phyloP scores from a whole-genome alignment of 192 early-diverging fungal species.

The Backusella liffmaniae region DNA sequence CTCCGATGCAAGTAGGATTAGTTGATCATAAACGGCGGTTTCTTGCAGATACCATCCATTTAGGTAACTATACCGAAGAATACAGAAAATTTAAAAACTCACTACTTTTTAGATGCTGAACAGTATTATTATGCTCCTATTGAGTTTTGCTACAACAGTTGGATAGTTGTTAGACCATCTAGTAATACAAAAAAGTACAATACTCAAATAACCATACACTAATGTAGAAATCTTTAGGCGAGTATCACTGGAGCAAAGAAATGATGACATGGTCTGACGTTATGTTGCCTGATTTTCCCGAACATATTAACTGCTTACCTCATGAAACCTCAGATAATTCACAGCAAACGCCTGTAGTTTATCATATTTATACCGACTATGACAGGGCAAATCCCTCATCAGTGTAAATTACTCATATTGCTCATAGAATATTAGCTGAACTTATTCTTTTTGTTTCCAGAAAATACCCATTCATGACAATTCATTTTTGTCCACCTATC shows the following conservation, averaged over 20 bases:
- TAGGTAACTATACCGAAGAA: neutral
- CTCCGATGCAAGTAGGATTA: conserved; percentile 60
- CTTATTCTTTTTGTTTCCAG: neutral
- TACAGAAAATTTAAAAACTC: too few relatives aligned
- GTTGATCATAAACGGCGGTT: conserved; percentile 35
- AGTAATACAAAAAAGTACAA: neutral
- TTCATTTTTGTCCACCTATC: conserved; percentile 55
- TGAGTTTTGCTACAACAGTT: conserved; percentile 61
- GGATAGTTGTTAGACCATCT: conserved; percentile 66
- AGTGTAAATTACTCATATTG: neutral
- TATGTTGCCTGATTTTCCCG: conserved; percentile 21
- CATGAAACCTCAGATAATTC: neutral
- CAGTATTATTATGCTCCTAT: conserved; percentile 66
- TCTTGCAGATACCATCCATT: conserved; percentile 17
- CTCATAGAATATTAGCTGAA: too few relatives aligned
- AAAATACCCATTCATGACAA: conserved; percentile 63
- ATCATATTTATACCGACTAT: conserved; percentile 43
- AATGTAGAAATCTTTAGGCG: conserved; percentile 15
- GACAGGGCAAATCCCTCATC: conserved; percentile 20
- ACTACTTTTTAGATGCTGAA: conserved; percentile 32
- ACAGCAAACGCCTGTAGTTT: neutral
- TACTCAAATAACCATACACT: neutral
- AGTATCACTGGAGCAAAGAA: conserved; percentile 70
- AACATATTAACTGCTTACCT: conserved; percentile 38
- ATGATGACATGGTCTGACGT: conserved; percentile 70